Evolutionary conservation across 805 yeast species (phyloP).

Genomic region (Myxozyma vanderwaltii): DNA sequence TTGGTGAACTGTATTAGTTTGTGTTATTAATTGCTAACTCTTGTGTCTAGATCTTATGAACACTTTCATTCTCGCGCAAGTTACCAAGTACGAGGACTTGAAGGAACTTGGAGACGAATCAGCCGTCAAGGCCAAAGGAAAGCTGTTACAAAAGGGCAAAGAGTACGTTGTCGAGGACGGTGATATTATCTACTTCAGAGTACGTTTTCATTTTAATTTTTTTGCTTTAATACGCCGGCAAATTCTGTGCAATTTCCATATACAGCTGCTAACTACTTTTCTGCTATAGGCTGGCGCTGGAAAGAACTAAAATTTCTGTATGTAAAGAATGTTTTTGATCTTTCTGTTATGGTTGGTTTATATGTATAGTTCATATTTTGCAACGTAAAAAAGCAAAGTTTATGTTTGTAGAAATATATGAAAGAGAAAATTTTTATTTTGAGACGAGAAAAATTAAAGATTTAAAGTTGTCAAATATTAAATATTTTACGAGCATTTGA

Average conservation of each 20-base stretch:
- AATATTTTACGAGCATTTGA: too few species aligned
- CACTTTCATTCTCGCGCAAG: constrained; percentile 92
- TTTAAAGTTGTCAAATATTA: too few species aligned
- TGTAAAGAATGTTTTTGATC: too few species aligned
- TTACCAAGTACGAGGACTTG: constrained; percentile 81
- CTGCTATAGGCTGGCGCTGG: constrained; percentile 71
- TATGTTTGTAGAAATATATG: too few species aligned
- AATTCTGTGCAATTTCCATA: not conserved
- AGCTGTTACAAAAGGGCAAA: constrained; percentile 88
- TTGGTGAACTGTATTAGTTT: too few species aligned
- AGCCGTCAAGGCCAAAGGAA: constrained; percentile 83
- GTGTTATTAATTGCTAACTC: not conserved
- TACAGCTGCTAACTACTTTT: not conserved
- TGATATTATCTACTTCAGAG: constrained; percentile 86
- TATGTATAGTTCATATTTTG: too few species aligned
- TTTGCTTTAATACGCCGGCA: not conserved
- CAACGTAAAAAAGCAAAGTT: not conserved
- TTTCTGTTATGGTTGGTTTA: too few species aligned
- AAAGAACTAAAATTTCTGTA: constrained; percentile 52
- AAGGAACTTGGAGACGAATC: constrained; percentile 77
- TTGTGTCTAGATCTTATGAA: constrained; percentile 68
- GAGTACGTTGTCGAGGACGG: constrained; percentile 95
- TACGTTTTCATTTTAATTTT: not conserved
- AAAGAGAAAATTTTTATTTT: too few species aligned
- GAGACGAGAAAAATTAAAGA: too few species aligned